Percentiles rank a stretch among this genome's conserved stretches.
Evolutionary conservation across 345 rosid genomes (phyloP).

Genomic region (Gynandropsis gynandra): DNA sequence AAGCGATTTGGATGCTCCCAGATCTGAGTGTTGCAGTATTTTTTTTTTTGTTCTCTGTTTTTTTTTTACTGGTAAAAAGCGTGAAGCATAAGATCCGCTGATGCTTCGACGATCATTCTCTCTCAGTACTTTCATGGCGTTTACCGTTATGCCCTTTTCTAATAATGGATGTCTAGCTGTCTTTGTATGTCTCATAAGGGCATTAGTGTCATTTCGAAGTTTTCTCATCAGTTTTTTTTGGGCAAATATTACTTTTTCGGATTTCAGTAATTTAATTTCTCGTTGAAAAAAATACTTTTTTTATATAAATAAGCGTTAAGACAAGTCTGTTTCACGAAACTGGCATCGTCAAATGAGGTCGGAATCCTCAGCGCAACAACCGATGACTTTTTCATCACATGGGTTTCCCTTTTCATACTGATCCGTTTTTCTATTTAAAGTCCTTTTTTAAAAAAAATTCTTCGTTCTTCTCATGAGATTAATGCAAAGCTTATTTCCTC

Average conservation of each 20-base stretch:
- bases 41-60: neutral
- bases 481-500: too few relatives aligned
- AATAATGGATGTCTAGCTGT: neutral
- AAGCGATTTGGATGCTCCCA: slow-evolving; percentile 22
- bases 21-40: slow-evolving; percentile 1
- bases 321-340: slow-evolving; percentile 29
- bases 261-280: neutral
- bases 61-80: slow-evolving; percentile 20
- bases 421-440: slow-evolving; percentile 17
- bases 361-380: slow-evolving; percentile 25
- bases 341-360: slow-evolving; percentile 13
- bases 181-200: neutral
- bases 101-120: slow-evolving; percentile 19
- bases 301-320: slow-evolving; percentile 10
- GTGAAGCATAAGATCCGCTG: slow-evolving; percentile 32
- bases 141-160: slow-evolving; percentile 7
- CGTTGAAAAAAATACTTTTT: slow-evolving; percentile 17
- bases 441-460: neutral
- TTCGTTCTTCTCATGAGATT: neutral
- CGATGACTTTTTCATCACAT: slow-evolving; percentile 21
- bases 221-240: neutral
- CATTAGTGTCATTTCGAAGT: neutral
- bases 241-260: neutral
- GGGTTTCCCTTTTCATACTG: slow-evolving; percentile 23
- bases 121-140: slow-evolving; percentile 18